Evolutionary conservation across 2,329 filamentous ascomycete species (phyloP), one percentile per base, ranked within the genome.

Genomic region (Colletotrichum australisinense): DNA sequence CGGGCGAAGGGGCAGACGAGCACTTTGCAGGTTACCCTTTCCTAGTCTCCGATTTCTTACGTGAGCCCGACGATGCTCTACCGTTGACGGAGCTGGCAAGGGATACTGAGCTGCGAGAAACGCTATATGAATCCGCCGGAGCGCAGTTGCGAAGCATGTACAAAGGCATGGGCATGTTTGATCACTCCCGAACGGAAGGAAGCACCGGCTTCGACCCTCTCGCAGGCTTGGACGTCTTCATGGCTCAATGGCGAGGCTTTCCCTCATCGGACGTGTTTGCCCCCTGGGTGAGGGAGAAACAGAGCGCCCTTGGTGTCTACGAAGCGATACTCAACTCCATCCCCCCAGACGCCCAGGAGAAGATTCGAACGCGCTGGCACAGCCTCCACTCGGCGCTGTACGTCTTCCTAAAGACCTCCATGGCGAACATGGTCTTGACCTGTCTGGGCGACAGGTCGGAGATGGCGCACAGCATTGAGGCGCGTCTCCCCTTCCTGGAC

Each of bases 1-100:
- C 87, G 1, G 83, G 84, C 24, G 86, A 88, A 75, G 87, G 87
- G 4, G 79, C 86, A 14, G 88, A 90, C 72, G 88, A 90, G 79
- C 81, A 86, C 64, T 90, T 90, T 76, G 84, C 81, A 3, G 88
- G 88, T 35, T 90, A 90, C 74, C 78, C 81, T 0, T 79, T 82
- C 55, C 87, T 86, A 67, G 76, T 83, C 0, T 78, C 83, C 1
- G 87, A 90, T 64, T 84, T 83, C 63, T 80, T 90, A 2, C 81
- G 83, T 4, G 88, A 89, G 75, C 77, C 83, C 1, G 88, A 90
- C 74, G 63, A 59, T 9, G 74, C 83, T 26, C 79, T 78, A 77
- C 76, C 78, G 1, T 75, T 79, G 1, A 77, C 77, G n/a, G n/a
- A n/a, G 57, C 76, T 83, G 5, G 59, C 77, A 12, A 74, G 80